Evolutionary conservation across 768 basidiomycete genomes (phyloP), one percentile per base, ranked within the genome.

Genomic region (Kwoniella sp.): DNA sequence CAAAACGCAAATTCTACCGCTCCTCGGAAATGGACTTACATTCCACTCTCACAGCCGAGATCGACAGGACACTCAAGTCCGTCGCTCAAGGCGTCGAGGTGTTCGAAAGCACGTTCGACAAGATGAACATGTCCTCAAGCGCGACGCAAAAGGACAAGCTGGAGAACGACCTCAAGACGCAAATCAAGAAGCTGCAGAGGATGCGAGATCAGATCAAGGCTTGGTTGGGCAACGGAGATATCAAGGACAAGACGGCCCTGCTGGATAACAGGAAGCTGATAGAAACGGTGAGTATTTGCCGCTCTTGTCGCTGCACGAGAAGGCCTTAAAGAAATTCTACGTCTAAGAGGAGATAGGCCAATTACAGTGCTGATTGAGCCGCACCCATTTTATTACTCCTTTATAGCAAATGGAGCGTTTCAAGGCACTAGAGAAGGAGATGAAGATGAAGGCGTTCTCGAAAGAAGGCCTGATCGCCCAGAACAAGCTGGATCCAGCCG

Each of bases 321-420:
- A n/a, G n/a, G n/a, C n/a, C n/a, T n/a, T n/a, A n/a, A n/a, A n/a
- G n/a, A n/a, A n/a, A n/a, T n/a, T n/a, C n/a, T n/a, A n/a, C n/a
- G n/a, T n/a, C n/a, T n/a, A n/a, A n/a, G n/a, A n/a, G n/a, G n/a
- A n/a, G n/a, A n/a, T n/a, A n/a, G n/a, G n/a, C n/a, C n/a, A n/a
- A 82, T 75, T 2, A 4, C 2, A 45, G 23, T 15, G 15, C 22
- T 58, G 66, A 65, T 13, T 41, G 48, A 60, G 26, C 45, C 41
- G 41, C 12, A 45, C n/a, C n/a, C n/a, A n/a, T n/a, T n/a, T n/a
- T 20, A 8, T 50, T 26, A 37, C 20, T 28, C 48, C 22, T 9
- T 22, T 30, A n/a, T 57, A 98, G 96, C 96, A 98, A 98, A 99
- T 99, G 96, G 96, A 99, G 84, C 94, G 93, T 80, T 99, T 99